Base-by-base conservation (phyloP, 495 filamentous ascomycete genomes). In the Neurospora intermedia region DNA sequence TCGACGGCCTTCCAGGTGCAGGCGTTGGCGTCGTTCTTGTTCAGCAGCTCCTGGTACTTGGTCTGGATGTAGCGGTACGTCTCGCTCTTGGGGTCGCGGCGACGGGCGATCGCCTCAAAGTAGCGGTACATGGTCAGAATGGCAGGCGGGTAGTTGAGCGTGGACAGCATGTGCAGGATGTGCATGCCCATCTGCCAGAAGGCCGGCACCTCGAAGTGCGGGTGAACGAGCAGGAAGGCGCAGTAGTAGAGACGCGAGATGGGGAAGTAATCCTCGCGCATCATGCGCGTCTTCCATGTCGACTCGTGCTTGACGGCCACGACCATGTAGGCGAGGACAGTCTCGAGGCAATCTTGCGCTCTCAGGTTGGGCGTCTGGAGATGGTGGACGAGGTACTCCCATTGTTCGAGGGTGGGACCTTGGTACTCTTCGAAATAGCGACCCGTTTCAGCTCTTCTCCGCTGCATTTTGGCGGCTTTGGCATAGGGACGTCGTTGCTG, bases 401-500 rank as follows among this genome's bases (percentile, higher is more conserved):
- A 84, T 69, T 80, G 77, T 20, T 69, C 39, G 4, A 76, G 43
- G 2, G 69, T 71, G 8, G 83, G 82, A 9, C 81, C 40, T 18
- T 82, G 78, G 41, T 69, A 66, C n/a, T 46, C 13, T 1, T 74
- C 59, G 70, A 83, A 79, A 31, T 62, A 62, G 23, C 1, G 54
- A 9, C 27, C 54, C 5, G 23, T 31, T 62, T 62, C 13, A 31
- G 54, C 20, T 54, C 46, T 54, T 54, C 46, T 54, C 11, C 10
- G 10, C 20, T 20, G 10, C 20, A 54, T 54, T 23, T 15, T 23
- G 20, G 20, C 10, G 10, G 10, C 10, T 54, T 23, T 54, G 43
- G 43, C 43, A 13, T 62, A 62, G 16, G 54, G 18, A 16, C 54
- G 23, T 62, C 23, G 23, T 62, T 62, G 54, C 54, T 62, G 54